Evolutionary conservation across 495 filamentous ascomycete species (phyloP), one percentile per base, ranked within the genome.

Genomic region (Neurospora sp.): DNA sequence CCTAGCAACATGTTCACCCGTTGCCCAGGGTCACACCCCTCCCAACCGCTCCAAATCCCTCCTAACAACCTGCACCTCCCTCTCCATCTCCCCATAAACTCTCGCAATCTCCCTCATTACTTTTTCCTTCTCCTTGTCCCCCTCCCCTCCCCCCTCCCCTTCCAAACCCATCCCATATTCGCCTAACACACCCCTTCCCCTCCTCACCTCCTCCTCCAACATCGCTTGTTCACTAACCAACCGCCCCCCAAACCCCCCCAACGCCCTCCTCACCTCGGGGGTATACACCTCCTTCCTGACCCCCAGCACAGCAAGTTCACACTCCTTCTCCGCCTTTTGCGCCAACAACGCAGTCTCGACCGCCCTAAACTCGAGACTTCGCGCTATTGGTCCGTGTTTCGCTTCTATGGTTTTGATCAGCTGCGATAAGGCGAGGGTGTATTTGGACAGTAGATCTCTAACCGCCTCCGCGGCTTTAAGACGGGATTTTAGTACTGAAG

Each of bases 321-420:
- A 83, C 10, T 82, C 82, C 2, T 75, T 40, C 15, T 76, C 74
- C 48, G 86, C 86, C 62, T 84, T 84, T 83, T 84, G 85, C 5
- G 88, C 82, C 43, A 88, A 86, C 13, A 88, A 81, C 9, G 84
- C 82, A 6, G 89, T 77, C 24, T 86, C 85, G 43, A 85, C 80
- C 8, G 90, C 90, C 40, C 87, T 85, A n/a, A 86, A 82, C 45
- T 88, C 87, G 39, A 93, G 82, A 70, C 88, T 87, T 7, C 91
- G 84, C 8, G 91, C 86, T 4, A 92, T 75, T 4, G 86, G 80
- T 45, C 92, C 92, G 81, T 94, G 91, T 76, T 92, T 92, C 1
- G 81, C 77, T 43, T 85, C 83, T 1, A 87, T 80, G 0, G 79
- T 43, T 39, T 79, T 79, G 15, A 85, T 31, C 0, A 87, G 78